phyloP scores from a whole-genome alignment of 352 stramenopile genomes.

The Pythium angustatum region DNA sequence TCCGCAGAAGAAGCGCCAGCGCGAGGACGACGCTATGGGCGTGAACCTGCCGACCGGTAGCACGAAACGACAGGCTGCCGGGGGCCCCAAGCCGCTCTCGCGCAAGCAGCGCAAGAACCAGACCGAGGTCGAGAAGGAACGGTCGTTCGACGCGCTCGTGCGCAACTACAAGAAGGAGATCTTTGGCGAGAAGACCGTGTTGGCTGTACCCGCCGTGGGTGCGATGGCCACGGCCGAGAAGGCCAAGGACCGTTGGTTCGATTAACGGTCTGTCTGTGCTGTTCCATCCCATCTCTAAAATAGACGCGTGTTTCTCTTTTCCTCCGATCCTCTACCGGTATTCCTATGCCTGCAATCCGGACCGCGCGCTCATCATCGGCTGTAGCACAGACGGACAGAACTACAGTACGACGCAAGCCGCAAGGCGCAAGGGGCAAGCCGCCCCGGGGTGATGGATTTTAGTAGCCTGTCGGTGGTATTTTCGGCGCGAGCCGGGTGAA shows the following conservation, averaged over 20 bases:
- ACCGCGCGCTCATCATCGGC: too few species aligned
- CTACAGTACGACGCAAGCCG: too few species aligned
- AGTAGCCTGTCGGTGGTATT: too few species aligned
- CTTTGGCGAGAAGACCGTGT: conserved; percentile 52
- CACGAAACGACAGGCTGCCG: not conserved
- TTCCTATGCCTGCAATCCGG: too few species aligned
- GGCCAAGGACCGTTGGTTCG: conserved; percentile 64
- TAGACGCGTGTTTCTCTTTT: not conserved
- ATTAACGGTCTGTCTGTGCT: conserved; percentile 42
- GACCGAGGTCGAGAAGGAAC: conserved; percentile 53
- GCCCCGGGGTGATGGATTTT: too few species aligned
- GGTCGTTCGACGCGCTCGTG: conserved; percentile 79
- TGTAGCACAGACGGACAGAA: too few species aligned
- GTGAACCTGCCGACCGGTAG: conserved; percentile 15
- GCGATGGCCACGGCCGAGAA: conserved; percentile 2
- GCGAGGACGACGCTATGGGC: conserved; percentile 18
- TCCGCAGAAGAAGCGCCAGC: conserved; percentile 31
- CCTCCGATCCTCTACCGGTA: too few species aligned
- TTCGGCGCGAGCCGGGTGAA: too few species aligned
- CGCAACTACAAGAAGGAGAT: conserved; percentile 85
- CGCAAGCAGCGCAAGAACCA: conserved; percentile 72
- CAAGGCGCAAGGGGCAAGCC: too few species aligned
- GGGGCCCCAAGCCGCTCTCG: conserved; percentile 35
- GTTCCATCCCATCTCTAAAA: not conserved
- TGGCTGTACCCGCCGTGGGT: not conserved